phyloP scores from a whole-genome alignment of 2,329 filamentous ascomycete species.

The Penicillium nordicum region DNA sequence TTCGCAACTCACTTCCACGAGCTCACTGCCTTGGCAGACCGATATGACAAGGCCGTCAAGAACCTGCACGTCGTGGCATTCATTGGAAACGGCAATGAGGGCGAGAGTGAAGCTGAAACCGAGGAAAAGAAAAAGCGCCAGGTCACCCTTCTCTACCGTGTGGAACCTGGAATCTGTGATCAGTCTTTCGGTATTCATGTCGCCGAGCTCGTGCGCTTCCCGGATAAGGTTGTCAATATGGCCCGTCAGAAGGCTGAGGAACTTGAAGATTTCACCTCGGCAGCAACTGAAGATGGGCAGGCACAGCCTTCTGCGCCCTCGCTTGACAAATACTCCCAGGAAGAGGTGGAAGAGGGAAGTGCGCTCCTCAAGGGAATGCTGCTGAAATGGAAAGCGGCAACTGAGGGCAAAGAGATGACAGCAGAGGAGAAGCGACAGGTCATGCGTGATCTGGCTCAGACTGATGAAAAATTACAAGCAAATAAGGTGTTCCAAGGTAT shows the following conservation, averaged over 20 bases:
- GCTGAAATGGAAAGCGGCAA: slow-evolving; percentile 74
- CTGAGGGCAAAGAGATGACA: slow-evolving; percentile 59
- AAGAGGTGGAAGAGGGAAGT: slow-evolving; percentile 87
- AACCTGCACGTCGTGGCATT: slow-evolving; percentile 97
- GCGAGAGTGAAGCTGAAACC: slow-evolving; percentile 36
- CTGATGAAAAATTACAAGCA: slow-evolving; percentile 61
- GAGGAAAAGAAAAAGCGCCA: slow-evolving; percentile 62
- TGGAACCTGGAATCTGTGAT: slow-evolving; percentile 91
- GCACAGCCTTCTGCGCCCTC: slow-evolving; percentile 38
- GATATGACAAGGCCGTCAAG: slow-evolving; percentile 73
- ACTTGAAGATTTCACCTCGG: slow-evolving; percentile 76
- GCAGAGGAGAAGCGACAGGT: slow-evolving; percentile 73
- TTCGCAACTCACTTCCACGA: slow-evolving; percentile 99
- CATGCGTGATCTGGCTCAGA: slow-evolving; percentile 75
- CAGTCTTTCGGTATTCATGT: slow-evolving; percentile 99
- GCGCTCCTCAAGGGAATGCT: slow-evolving; percentile 79
- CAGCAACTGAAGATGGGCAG: slow-evolving; percentile 25
- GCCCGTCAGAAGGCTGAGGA: slow-evolving; percentile 98
- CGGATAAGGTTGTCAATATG: slow-evolving; percentile 96
- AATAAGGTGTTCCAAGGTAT: slow-evolving; percentile 55
- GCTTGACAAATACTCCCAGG: slow-evolving; percentile 61
- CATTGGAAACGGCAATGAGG: slow-evolving; percentile 59
- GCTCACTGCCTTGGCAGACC: slow-evolving; percentile 82
- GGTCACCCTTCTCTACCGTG: slow-evolving; percentile 94
- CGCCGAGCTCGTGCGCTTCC: slow-evolving; percentile 92